Evolutionary conservation across 148 eudicot genomes (phyloP).

Genomic region (Fagopyrum homotropicum): DNA sequence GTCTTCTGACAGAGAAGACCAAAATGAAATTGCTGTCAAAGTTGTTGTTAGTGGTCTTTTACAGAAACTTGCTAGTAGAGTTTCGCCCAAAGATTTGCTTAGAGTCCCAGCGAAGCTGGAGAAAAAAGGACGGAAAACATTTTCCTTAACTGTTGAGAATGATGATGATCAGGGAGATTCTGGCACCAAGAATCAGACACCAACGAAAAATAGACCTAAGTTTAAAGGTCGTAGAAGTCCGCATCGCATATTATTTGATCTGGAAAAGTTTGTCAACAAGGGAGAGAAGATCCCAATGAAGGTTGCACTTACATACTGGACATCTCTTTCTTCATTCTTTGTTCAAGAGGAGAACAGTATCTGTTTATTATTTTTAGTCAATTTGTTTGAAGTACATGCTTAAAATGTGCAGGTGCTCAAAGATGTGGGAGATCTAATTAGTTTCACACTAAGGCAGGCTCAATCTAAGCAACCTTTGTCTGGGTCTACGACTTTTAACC

Average conservation of each 20-base stretch:
- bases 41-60: constrained; percentile 57
- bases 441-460: constrained; percentile 56
- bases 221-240: constrained; percentile 36
- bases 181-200: constrained; percentile 30
- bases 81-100: constrained; percentile 37
- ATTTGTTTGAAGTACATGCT: not conserved
- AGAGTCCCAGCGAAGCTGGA: constrained; percentile 84
- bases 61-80: constrained; percentile 31
- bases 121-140: constrained; percentile 55
- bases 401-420: constrained; percentile 55
- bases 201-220: constrained; percentile 41
- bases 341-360: not conserved
- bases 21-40: constrained; percentile 55
- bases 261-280: constrained; percentile 56
- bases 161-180: constrained; percentile 34
- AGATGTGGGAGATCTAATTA: constrained; percentile 66
- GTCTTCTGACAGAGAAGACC: constrained; percentile 35
- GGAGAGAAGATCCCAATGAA: constrained; percentile 74
- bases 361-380: not conserved
- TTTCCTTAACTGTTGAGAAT: constrained; percentile 60
- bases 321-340: not conserved
- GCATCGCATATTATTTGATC: constrained; percentile 61
- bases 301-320: constrained; percentile 27
- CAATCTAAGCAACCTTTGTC: constrained; percentile 67
- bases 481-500: constrained; percentile 84